Conservation (phyloP, 179 eudicot genomes). For the Patellifolia procumbens region DNA sequence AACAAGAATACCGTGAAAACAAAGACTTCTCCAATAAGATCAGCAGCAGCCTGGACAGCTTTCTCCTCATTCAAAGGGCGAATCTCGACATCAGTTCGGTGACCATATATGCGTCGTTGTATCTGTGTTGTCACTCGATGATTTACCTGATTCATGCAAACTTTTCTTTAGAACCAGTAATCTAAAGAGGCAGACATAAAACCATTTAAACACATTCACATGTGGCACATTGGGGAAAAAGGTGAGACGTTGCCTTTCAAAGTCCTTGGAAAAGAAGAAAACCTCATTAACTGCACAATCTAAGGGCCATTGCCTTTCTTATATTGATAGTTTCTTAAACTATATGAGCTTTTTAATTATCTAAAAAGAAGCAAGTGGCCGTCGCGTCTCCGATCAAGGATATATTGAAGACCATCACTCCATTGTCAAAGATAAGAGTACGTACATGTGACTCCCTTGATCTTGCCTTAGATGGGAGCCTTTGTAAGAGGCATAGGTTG, state of each 20-base stretch:
- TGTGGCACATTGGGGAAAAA: not conserved
- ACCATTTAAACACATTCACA: not conserved
- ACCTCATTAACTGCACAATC: not conserved
- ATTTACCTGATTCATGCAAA: conserved; percentile 38
- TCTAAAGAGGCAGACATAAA: not conserved
- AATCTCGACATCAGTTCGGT: conserved; percentile 48
- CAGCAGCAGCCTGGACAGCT: conserved; percentile 61
- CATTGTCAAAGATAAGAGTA: not conserved
- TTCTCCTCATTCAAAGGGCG: conserved; percentile 60
- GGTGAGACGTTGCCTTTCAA: not conserved
- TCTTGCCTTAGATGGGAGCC: not conserved
- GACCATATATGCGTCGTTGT: conserved; percentile 55
- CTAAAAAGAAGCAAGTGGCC: not conserved
- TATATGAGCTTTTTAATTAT: not conserved
- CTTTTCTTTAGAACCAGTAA: not conserved
- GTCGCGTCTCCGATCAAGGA: not conserved
- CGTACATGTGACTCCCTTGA: not conserved
- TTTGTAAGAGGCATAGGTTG: not conserved
- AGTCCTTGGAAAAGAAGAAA: not conserved
- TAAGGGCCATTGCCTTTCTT: not conserved
- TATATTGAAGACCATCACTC: not conserved
- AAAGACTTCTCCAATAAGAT: conserved; percentile 53
- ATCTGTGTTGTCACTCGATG: conserved; percentile 48
- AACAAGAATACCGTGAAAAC: conserved; percentile 42
- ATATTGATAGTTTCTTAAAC: not conserved